Evolutionary conservation across 148 eudicot species (phyloP), one percentile per base, ranked within the genome.

Genomic region (Rhododendron mucronatum): DNA sequence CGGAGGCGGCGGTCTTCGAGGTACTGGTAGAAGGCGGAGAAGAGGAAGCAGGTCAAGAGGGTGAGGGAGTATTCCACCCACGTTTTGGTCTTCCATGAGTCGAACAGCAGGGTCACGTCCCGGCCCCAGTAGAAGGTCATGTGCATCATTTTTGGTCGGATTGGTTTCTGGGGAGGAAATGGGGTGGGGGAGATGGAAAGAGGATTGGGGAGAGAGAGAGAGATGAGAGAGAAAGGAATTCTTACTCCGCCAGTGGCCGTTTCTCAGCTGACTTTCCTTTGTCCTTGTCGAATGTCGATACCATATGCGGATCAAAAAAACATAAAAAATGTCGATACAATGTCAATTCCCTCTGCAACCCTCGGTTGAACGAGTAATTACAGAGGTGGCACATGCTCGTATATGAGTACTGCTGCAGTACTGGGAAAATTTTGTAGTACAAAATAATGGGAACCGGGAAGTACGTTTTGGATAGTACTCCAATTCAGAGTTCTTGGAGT

Each of bases 101-200:
- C 89, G 82, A 92, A 88, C 33, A 92, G 76, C 55, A 92, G 78
- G 0, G 94, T 89, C 4, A 88, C 90, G 18, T 83, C 80, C 21
- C 28, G 28, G 10, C 92, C 91, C 94, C 94, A 92, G 83, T 92
- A 92, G 71, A 92, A 92, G 51, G 94, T 92, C 94, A 92, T 92
- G 91, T 92, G 94, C 94, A 92, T 92, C 94, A 92, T 92, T 83
- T 85, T 90, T 47, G 0, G 7, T 1, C 50, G 65, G 3, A 69
- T 69, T 15, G 67, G 26, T 23, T 35, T 15, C 7, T 7, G 14
- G 57, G 18, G 5, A 13, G 7, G 8, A 33, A 5, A 5, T 69
- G 37, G 20, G 41, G 39, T 28, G 75, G 37, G 37, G 7, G 23
- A 57, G 23, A 57, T 4, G 21, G 15, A 53, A 2, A 53, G 57